phyloP scores from a whole-genome alignment of 345 rosid species.

The Lumnitzera racemosa region DNA sequence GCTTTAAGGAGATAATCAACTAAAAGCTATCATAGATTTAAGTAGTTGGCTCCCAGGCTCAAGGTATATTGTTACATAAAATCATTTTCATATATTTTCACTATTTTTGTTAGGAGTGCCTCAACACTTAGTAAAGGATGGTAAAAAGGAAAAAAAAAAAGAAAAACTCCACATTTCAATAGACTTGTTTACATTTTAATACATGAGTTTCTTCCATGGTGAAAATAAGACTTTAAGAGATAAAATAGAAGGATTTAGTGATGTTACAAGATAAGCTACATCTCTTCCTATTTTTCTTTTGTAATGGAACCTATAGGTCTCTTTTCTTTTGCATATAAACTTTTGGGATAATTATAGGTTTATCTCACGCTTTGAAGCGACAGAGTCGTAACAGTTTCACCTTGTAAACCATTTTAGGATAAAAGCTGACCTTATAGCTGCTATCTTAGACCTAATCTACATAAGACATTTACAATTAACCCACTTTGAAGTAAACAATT shows the following conservation, averaged over 20 bases:
- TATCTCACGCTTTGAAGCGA: too few species aligned
- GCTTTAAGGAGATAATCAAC: conserved; percentile 56
- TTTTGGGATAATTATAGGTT: too few species aligned
- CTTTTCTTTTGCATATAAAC: not conserved
- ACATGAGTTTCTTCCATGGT: not conserved
- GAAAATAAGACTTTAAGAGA: conserved; percentile 38
- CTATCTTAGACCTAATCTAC: too few species aligned
- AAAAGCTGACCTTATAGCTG: too few species aligned
- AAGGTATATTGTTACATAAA: conserved; percentile 33
- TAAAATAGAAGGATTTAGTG: conserved; percentile 55
- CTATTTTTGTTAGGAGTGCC: not conserved
- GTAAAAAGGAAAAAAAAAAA: too few species aligned
- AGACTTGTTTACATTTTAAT: not conserved
- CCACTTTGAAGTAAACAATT: too few species aligned
- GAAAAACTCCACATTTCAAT: too few species aligned
- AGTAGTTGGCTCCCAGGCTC: conserved; percentile 95
- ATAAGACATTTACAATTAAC: too few species aligned
- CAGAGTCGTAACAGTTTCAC: too few species aligned
- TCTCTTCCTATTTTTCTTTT: conserved; percentile 53
- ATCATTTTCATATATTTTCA: not conserved
- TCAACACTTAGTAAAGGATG: too few species aligned
- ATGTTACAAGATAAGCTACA: conserved; percentile 59
- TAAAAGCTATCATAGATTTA: conserved; percentile 48
- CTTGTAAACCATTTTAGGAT: too few species aligned
- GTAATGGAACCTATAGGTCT: conserved; percentile 57